A percentile compares a stretch with the other conserved stretches of the same genome.
phyloP scores from a whole-genome alignment of 176 grass and related monocot genomes.

The Olyra latifolia region DNA sequence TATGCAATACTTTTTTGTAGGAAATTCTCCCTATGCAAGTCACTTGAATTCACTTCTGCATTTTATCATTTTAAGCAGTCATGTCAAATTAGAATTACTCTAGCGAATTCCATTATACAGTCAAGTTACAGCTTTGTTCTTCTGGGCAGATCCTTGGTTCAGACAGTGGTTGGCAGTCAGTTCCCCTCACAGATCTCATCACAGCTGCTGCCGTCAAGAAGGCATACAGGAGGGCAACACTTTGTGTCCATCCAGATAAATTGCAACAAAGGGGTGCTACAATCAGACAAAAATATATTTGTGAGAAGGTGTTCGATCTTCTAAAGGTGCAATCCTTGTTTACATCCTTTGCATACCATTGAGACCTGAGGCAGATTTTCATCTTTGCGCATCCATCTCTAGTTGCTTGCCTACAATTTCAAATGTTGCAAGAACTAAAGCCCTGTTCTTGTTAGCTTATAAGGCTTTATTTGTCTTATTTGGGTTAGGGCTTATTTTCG shows the following conservation, averaged over 20 bases:
- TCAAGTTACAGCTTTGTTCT: constrained; percentile 17
- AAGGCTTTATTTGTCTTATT: too few species aligned
- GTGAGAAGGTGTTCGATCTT: constrained; percentile 99
- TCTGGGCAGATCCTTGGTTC: constrained; percentile 76
- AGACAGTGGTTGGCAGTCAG: constrained; percentile 88
- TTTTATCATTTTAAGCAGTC: constrained; percentile 1
- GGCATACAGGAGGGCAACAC: constrained; percentile 91
- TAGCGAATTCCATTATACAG: not conserved
- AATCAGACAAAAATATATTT: constrained; percentile 94
- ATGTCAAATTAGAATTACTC: constrained; percentile 13
- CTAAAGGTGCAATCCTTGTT: constrained; percentile 75
- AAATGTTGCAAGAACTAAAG: not conserved
- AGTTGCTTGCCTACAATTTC: not conserved
- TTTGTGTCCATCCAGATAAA: constrained; percentile 98
- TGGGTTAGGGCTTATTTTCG: too few species aligned
- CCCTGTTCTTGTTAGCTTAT: too few species aligned
- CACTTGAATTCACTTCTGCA: constrained; percentile 29
- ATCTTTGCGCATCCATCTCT: constrained; percentile 16
- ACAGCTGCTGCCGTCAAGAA: constrained; percentile 84
- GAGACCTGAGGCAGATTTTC: not conserved
- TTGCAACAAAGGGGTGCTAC: constrained; percentile 90
- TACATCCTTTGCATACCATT: constrained; percentile 12
- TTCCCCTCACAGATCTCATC: constrained; percentile 95
- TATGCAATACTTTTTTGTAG: not conserved
- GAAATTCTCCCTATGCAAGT: not conserved